phyloP scores from a whole-genome alignment of 805 yeast species.

The Saccharomycopsis javanensis region DNA sequence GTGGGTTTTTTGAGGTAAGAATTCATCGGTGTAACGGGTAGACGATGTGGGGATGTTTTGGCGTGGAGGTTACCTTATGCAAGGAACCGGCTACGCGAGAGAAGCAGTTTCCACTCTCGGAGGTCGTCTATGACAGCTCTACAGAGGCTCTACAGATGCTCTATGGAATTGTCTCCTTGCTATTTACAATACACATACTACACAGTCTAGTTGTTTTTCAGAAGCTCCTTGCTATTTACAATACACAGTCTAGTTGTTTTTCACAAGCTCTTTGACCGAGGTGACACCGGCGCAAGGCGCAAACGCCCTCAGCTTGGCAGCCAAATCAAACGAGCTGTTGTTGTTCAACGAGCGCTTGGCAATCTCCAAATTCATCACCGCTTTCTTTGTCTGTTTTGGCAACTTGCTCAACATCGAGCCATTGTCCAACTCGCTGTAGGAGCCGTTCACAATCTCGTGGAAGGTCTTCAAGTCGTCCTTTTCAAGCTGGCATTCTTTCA shows the following conservation, averaged over 20 bases:
- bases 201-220: too few relatives aligned
- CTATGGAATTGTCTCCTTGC: too few relatives aligned
- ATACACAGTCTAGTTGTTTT: not conserved
- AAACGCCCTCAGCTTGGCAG: constrained; percentile 22
- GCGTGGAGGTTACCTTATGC: too few relatives aligned
- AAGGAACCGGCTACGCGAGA: too few relatives aligned
- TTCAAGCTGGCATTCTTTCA: not conserved
- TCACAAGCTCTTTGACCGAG: constrained; percentile 21
- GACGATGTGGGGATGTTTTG: too few relatives aligned
- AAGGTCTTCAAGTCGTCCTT: constrained; percentile 3
- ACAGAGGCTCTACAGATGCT: too few relatives aligned
- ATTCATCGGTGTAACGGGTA: too few relatives aligned
- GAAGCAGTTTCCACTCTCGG: too few relatives aligned
- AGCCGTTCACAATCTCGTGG: constrained; percentile 13
- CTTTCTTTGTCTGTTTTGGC: constrained; percentile 8
- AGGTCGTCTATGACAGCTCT: too few relatives aligned
- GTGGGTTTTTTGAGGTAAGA: too few relatives aligned
- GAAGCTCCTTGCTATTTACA: too few relatives aligned
- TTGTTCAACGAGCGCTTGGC: constrained; percentile 24
- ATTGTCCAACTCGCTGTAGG: not conserved
- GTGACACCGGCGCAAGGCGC: constrained; percentile 25
- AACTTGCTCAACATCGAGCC: not conserved
- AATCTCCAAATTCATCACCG: constrained; percentile 22
- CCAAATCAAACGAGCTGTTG: constrained; percentile 21
- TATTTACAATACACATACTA: too few relatives aligned